Evolutionary conservation across 495 filamentous ascomycete species (phyloP).

Genomic region (Aspergillus taichungensis): DNA sequence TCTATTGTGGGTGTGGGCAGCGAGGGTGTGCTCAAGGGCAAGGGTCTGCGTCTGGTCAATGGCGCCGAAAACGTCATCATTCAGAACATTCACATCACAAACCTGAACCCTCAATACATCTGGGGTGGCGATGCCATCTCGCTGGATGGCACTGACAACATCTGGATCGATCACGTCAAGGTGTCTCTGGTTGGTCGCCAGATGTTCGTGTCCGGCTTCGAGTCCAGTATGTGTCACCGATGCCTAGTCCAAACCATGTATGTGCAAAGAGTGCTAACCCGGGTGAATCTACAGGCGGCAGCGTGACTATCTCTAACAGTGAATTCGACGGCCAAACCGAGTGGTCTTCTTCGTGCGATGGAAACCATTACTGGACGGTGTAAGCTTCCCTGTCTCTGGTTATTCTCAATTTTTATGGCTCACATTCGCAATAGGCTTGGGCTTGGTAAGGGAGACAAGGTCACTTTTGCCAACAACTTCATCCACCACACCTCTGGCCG

Average conservation of each 20-base stretch:
- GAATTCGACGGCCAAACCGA: slow-evolving; percentile 42
- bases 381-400: slow-evolving; percentile 1
- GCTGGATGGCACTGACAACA: slow-evolving; percentile 20
- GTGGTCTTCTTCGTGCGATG: slow-evolving; percentile 45
- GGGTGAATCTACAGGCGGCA: slow-evolving; percentile 8
- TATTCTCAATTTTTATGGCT: not conserved
- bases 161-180: slow-evolving; percentile 37
- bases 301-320: slow-evolving; percentile 30
- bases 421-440: slow-evolving; percentile 12
- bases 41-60: slow-evolving; percentile 28
- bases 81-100: slow-evolving; percentile 37
- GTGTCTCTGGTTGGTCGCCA: slow-evolving; percentile 22
- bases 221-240: slow-evolving; percentile 12
- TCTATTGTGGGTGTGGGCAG: slow-evolving; percentile 27
- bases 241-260: not conserved
- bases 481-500: slow-evolving; percentile 47
- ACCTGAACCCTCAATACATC: slow-evolving; percentile 34
- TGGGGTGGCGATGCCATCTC: slow-evolving; percentile 35
- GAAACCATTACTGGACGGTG: slow-evolving; percentile 48
- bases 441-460: slow-evolving; percentile 22
- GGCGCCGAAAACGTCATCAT: slow-evolving; percentile 35
- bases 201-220: slow-evolving; percentile 21
- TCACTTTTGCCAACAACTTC: slow-evolving; percentile 29
- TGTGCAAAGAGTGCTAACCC: not conserved
- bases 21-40: slow-evolving; percentile 31